phyloP scores from a whole-genome alignment of 1,139 yeast genomes.

The Suhomyces coccinellae region DNA sequence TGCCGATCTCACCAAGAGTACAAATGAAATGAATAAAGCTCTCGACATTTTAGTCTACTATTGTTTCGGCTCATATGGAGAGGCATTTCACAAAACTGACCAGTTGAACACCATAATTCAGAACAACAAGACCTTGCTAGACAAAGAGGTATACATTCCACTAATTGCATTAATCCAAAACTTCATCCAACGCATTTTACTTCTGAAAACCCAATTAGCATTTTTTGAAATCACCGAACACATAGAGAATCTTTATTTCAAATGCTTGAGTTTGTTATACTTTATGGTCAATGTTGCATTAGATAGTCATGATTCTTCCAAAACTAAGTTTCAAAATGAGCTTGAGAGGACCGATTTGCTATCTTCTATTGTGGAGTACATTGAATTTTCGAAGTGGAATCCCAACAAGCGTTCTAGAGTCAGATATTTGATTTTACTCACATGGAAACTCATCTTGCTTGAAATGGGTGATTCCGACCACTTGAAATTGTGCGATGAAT shows the following conservation, averaged over 20 bases:
- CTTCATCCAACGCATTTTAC: slow-evolving; percentile 20
- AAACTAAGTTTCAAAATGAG: slow-evolving; percentile 22
- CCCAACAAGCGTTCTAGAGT: slow-evolving; percentile 30
- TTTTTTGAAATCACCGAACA: background rate
- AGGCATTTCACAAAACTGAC: slow-evolving; percentile 27
- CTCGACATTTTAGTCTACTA: slow-evolving; percentile 30
- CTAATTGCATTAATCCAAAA: slow-evolving; percentile 15
- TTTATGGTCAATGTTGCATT: slow-evolving; percentile 41
- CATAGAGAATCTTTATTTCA: slow-evolving; percentile 23
- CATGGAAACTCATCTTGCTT: slow-evolving; percentile 60
- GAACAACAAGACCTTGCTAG: slow-evolving; percentile 9
- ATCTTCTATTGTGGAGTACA: slow-evolving; percentile 45
- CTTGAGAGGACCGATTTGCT: slow-evolving; percentile 36
- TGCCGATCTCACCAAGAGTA: background rate
- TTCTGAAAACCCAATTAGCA: slow-evolving; percentile 10
- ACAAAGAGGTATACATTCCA: slow-evolving; percentile 9
- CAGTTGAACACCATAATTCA: slow-evolving; percentile 30
- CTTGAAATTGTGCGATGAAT: slow-evolving; percentile 49
- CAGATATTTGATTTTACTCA: slow-evolving; percentile 55
- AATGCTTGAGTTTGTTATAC: slow-evolving; percentile 55
- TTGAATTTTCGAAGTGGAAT: slow-evolving; percentile 71
- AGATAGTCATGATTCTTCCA: slow-evolving; percentile 12
- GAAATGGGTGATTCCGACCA: slow-evolving; percentile 62
- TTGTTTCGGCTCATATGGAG: slow-evolving; percentile 44
- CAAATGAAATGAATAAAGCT: background rate